Base-by-base conservation (phyloP, 140 eudicot genomes). In the Flaveria floridana region DNA sequence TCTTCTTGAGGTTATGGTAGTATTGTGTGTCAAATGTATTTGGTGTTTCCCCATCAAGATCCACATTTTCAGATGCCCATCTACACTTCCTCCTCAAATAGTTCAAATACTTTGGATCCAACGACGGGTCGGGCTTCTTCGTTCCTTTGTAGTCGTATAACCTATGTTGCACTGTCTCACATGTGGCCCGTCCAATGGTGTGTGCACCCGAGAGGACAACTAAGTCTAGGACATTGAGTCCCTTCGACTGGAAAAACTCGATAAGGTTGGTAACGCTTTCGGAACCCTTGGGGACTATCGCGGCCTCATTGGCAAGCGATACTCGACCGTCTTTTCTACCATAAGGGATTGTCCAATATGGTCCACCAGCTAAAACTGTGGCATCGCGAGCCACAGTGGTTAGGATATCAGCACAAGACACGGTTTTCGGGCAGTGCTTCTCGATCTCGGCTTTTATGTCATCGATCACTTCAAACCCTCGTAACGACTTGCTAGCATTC, bases 121-220 rank as follows among this genome's bases (percentile, higher is more conserved):
- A 84, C 0, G 89, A 70, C 3, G 91, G 90, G 67, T 87, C 98
- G 30, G 96, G 85, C 64, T 82, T 83, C 50, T 85, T 79, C 3
- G 92, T 89, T 68, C 96, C 98, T 28, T 84, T 77, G 85, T 68
- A 86, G 71, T 92, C 85, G 75, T 81, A 89, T 34, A 92, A 47
- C 69, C 98, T 77, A 67, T 84, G 63, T 77, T 92, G 92, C 46
- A 92, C 50, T 3, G 96, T 68, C 63, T 74, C 88, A 37, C 98
- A 92, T 44, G 91, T 83, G 19, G 83, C 75, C 85, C 86, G 90
- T 41, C 98, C 98, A 37, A 92, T 84, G 0, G 95, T 87, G 75
- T 92, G 98, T 0, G 96, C 92, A 0, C 98, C 96, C 13, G 98
- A 92, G 59, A 92, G 98, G 74, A 87, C 90, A 16, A 92, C 95